phyloP scores from a whole-genome alignment of 148 eudicot genomes.

The Simmondsia chinensis region DNA sequence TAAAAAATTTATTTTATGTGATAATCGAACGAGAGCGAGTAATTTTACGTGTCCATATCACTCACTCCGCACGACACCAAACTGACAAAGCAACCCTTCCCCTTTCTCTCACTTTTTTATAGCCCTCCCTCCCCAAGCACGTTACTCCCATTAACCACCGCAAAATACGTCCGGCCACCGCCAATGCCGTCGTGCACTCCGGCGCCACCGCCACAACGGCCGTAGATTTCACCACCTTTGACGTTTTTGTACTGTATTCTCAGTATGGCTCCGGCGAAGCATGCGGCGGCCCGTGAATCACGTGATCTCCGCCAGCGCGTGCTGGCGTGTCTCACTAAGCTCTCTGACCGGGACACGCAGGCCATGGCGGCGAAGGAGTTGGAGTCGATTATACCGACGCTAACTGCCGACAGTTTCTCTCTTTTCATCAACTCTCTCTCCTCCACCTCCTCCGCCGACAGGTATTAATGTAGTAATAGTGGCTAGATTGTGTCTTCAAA shows the following conservation, averaged over 20 bases:
- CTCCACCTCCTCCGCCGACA: slow-evolving; percentile 75
- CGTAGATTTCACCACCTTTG: slow-evolving; percentile 4
- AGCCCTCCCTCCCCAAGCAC: too few species aligned
- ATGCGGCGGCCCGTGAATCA: slow-evolving; percentile 15
- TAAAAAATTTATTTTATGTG: too few species aligned
- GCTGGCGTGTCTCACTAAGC: slow-evolving; percentile 66
- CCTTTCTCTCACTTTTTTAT: too few species aligned
- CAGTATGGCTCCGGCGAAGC: slow-evolving; percentile 3
- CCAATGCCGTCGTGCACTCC: slow-evolving; percentile 21
- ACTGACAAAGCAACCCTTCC: too few species aligned
- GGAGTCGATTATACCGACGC: slow-evolving; percentile 50
- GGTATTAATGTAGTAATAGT: too few species aligned
- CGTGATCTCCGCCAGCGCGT: slow-evolving; percentile 78
- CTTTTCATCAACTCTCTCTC: slow-evolving; percentile 68
- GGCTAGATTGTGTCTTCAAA: too few species aligned
- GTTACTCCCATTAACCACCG: too few species aligned
- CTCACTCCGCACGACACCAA: too few species aligned
- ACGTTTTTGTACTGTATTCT: not conserved
- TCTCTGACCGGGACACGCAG: slow-evolving; percentile 87
- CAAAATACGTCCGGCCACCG: slow-evolving; percentile 1
- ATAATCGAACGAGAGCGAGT: too few species aligned
- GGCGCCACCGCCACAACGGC: slow-evolving; percentile 12
- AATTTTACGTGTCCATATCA: too few species aligned
- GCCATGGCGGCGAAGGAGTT: slow-evolving; percentile 68
- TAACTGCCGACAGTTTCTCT: slow-evolving; percentile 39